Conservation (phyloP, 768 basidiomycete genomes). For the Auriscalpium vulgare region DNA sequence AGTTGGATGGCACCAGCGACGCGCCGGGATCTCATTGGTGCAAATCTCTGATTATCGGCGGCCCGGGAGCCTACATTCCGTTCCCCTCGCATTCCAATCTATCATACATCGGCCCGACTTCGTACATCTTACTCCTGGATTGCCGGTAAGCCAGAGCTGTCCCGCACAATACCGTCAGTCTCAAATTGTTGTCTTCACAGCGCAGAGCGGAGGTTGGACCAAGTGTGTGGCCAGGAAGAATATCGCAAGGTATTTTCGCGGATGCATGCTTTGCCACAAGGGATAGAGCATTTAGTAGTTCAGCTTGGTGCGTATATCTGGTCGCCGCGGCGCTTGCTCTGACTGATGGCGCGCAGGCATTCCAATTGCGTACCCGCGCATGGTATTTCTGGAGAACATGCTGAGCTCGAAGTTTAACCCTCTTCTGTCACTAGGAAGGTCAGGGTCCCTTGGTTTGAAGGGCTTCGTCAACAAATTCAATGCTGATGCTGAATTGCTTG, state of each 20-base stretch:
- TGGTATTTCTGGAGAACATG: constrained; percentile 79
- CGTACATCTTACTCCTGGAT: constrained; percentile 69
- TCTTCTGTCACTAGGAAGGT: constrained; percentile 62
- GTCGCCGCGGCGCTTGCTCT: neutral
- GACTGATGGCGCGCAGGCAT: constrained; percentile 36
- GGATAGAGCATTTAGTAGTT: constrained; percentile 76
- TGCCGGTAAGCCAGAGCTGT: constrained; percentile 52
- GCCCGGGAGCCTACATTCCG: constrained; percentile 67
- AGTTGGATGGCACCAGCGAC: constrained; percentile 67
- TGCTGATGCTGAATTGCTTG: constrained; percentile 85
- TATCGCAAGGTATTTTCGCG: constrained; percentile 69
- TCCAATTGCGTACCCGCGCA: constrained; percentile 87
- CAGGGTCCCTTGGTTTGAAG: constrained; percentile 57
- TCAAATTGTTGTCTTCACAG: constrained; percentile 32
- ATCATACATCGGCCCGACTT: constrained; percentile 70
- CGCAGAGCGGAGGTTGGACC: constrained; percentile 76
- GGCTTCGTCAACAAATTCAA: constrained; percentile 90
- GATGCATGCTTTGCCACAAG: constrained; percentile 48
- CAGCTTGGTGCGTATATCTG: constrained; percentile 49
- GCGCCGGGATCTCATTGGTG: constrained; percentile 52
- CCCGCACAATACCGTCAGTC: neutral
- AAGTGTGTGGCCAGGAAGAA: constrained; percentile 67
- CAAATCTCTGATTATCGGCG: constrained; percentile 69
- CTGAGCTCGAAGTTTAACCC: constrained; percentile 84
- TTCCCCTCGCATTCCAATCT: constrained; percentile 80